Conservation (phyloP, 2,329 filamentous ascomycete species). For the Paecilomyces fulvus region DNA sequence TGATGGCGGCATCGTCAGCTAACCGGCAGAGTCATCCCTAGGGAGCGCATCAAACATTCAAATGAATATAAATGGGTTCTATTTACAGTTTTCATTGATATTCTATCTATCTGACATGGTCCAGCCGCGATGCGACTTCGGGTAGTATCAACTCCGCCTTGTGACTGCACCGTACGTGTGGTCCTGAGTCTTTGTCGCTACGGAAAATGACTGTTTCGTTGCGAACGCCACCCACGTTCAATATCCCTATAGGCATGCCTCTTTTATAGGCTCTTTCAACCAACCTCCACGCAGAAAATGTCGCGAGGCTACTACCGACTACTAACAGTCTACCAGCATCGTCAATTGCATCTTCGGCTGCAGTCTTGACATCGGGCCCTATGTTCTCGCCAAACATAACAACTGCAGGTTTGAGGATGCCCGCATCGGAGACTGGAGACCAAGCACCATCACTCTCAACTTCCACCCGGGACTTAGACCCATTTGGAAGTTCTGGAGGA, state of each 20-base stretch:
- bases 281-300: conserved; percentile 88
- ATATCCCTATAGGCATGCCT: conserved; percentile 74
- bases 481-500: conserved; percentile 50
- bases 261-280: conserved; percentile 74
- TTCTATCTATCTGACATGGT: neutral
- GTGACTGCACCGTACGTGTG: conserved; percentile 35
- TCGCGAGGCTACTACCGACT: conserved; percentile 82
- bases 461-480: conserved; percentile 51
- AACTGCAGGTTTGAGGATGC: conserved; percentile 84
- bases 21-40: neutral
- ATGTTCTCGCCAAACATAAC: conserved; percentile 97
- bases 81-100: neutral
- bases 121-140: conserved; percentile 24
- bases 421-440: conserved; percentile 56
- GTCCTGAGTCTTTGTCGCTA: conserved; percentile 12
- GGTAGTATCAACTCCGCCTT: conserved; percentile 35
- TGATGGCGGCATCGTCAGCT: neutral
- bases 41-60: neutral
- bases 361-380: conserved; percentile 55
- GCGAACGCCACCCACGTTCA: conserved; percentile 59
- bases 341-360: conserved; percentile 74
- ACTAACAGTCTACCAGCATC: conserved; percentile 66
- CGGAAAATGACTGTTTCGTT: conserved; percentile 38
- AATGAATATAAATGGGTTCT: neutral
- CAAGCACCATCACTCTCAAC: conserved; percentile 76